These are phyloP conservation scores for Pichia insulana DNA, from an alignment of 805 yeast species.

Conservation along the genomic window DNA sequence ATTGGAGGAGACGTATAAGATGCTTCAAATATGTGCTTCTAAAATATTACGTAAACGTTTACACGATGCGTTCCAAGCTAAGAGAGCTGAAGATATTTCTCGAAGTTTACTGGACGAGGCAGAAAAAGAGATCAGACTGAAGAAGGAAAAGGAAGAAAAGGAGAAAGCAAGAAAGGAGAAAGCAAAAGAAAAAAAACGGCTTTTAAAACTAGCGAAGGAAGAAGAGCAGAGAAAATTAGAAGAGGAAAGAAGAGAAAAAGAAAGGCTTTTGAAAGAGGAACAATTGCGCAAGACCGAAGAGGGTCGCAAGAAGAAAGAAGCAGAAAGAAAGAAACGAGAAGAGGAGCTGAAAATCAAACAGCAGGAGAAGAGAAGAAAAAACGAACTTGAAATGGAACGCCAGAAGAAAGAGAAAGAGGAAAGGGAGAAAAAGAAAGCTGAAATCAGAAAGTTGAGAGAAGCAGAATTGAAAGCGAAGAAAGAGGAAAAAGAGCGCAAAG, in stretches of 20 bases:
- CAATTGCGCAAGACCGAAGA: conserved; percentile 38
- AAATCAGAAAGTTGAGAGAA: conserved; percentile 4
- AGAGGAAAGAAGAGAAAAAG: conserved; percentile 42
- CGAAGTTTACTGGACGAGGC: conserved; percentile 55
- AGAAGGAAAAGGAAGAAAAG: conserved; percentile 58
- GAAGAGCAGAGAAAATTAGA: conserved; percentile 43
- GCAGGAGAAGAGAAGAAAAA: conserved; percentile 29
- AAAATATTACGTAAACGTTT: conserved; percentile 68
- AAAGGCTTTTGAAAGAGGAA: conserved; percentile 33
- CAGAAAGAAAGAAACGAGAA: conserved; percentile 29
- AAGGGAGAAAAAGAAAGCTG: background rate
- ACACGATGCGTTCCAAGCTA: conserved; percentile 68
- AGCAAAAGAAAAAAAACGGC: conserved; percentile 59
- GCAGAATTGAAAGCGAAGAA: background rate
- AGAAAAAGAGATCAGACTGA: conserved; percentile 58
- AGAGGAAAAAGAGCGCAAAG: background rate
- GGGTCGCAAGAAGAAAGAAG: conserved; percentile 34
- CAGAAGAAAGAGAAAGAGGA: conserved; percentile 2
- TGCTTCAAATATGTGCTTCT: conserved; percentile 73
- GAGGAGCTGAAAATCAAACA: conserved; percentile 27
- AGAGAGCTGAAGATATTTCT: conserved; percentile 68
- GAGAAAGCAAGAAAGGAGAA: conserved; percentile 59
- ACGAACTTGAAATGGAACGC: conserved; percentile 18
- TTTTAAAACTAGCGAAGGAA: conserved; percentile 53
- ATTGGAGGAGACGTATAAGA: conserved; percentile 68